Percentiles rank a stretch among this genome's conserved stretches.
Evolutionary conservation across 129 eudicot genomes (phyloP).

Genomic region (Flaveria ramosissima): DNA sequence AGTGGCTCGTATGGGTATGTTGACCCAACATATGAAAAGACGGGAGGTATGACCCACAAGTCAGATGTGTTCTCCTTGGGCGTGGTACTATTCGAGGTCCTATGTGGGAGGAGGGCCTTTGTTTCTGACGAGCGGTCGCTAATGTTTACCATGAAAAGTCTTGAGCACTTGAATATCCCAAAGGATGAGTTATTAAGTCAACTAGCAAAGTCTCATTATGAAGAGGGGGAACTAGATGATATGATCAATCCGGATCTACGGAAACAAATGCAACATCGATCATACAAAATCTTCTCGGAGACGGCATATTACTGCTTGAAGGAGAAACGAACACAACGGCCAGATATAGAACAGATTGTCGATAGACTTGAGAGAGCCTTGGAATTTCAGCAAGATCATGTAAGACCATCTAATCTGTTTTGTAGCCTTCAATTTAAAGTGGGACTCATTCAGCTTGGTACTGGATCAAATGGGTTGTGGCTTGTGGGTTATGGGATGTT

Average conservation of each 20-base stretch:
- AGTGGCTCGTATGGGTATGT: slow-evolving; percentile 43
- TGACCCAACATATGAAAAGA: slow-evolving; percentile 46
- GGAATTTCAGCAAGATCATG: background rate
- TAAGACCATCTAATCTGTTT: too few species aligned
- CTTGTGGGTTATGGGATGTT: too few species aligned
- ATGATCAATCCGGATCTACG: background rate
- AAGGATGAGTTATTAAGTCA: background rate
- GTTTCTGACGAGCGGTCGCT: background rate
- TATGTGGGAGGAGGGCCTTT: slow-evolving; percentile 41
- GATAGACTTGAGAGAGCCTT: slow-evolving; percentile 16
- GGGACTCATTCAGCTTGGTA: too few species aligned
- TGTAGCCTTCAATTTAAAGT: too few species aligned
- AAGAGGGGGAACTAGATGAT: background rate
- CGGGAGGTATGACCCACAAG: slow-evolving; percentile 50
- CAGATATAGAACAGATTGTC: background rate
- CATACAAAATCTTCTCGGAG: background rate
- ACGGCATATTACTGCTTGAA: too few species aligned
- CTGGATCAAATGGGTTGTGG: too few species aligned
- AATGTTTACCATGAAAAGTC: too few species aligned
- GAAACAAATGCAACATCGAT: too few species aligned
- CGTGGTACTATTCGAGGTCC: slow-evolving; percentile 52
- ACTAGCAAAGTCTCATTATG: background rate
- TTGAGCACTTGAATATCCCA: too few species aligned
- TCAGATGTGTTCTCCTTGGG: slow-evolving; percentile 62
- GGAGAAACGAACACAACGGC: background rate